A percentile compares a stretch with the other conserved stretches of the same genome.
Evolutionary conservation across 2,329 filamentous ascomycete species (phyloP).

Genomic region (Aspergillus vadensis): DNA sequence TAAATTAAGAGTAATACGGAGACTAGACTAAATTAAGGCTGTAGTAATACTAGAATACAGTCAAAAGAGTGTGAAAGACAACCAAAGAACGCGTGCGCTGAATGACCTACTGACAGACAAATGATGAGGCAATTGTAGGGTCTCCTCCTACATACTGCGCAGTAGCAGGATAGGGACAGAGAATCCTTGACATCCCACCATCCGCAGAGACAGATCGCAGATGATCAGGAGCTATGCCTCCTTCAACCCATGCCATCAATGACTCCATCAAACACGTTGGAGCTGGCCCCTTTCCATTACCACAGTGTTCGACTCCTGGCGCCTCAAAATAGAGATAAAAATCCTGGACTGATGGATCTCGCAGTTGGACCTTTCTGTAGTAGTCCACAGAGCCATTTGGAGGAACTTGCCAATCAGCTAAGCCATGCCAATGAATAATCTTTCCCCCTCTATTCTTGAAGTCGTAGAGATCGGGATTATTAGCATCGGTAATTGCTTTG

Average conservation of each 20-base stretch:
- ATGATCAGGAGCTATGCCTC: constrained; percentile 11
- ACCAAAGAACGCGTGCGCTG: too few species aligned
- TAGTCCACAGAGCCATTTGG: constrained; percentile 37
- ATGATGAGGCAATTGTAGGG: background rate
- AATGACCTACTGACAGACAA: background rate
- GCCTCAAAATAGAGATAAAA: constrained; percentile 42
- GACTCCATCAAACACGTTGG: constrained; percentile 6
- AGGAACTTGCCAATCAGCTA: constrained; percentile 40
- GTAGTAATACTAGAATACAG: too few species aligned
- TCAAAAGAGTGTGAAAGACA: too few species aligned
- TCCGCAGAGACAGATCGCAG: constrained; percentile 31
- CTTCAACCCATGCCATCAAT: constrained; percentile 18
- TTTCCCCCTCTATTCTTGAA: constrained; percentile 42
- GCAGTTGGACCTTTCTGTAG: constrained; percentile 33
- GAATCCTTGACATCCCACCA: background rate
- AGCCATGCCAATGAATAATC: constrained; percentile 47
- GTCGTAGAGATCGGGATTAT: constrained; percentile 37
- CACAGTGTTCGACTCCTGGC: constrained; percentile 39
- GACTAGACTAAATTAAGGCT: too few species aligned
- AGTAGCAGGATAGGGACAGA: background rate
- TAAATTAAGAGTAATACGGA: too few species aligned
- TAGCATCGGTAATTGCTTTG: constrained; percentile 35
- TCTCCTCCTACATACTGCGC: background rate
- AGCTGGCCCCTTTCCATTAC: constrained; percentile 24
- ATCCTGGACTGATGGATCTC: constrained; percentile 27